A percentile compares a stretch with the other conserved stretches of the same genome.
Evolutionary conservation across 495 filamentous ascomycete genomes (phyloP).

Genomic region (Penicillium paradoxum): DNA sequence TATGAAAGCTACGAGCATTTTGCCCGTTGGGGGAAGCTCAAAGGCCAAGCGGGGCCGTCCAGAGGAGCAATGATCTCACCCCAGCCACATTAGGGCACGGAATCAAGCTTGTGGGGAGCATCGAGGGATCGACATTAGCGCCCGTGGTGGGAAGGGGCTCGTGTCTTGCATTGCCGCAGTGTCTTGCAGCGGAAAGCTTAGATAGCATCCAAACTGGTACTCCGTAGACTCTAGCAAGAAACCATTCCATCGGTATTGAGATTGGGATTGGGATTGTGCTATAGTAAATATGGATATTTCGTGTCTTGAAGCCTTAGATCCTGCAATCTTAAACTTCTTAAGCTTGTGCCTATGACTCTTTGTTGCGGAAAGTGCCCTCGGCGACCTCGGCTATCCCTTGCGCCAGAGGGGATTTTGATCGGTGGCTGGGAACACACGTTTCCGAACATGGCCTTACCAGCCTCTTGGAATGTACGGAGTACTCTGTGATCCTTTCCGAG

Average conservation of each 20-base stretch:
- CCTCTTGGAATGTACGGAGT: too few species aligned
- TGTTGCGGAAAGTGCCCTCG: too few species aligned
- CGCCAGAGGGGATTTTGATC: constrained; percentile 14
- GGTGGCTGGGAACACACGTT: not conserved
- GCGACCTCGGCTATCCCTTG: constrained; percentile 25
- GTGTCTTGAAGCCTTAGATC: too few species aligned
- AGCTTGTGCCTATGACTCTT: too few species aligned
- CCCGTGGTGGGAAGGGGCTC: constrained; percentile 10
- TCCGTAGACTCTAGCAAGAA: not conserved
- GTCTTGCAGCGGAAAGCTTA: constrained; percentile 6
- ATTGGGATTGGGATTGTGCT: too few species aligned
- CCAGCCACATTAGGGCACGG: constrained; percentile 19
- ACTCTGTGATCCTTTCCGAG: too few species aligned
- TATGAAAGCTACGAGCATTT: constrained; percentile 6
- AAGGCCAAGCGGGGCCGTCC: constrained; percentile 12
- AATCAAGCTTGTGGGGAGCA: constrained; percentile 3
- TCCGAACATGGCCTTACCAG: too few species aligned
- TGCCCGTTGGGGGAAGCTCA: constrained; percentile 1
- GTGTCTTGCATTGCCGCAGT: constrained; percentile 22
- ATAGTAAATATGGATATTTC: too few species aligned
- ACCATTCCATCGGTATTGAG: too few species aligned
- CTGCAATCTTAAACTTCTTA: too few species aligned
- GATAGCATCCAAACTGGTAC: not conserved
- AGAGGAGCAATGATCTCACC: constrained; percentile 13
- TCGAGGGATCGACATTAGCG: constrained; percentile 9